Base-by-base conservation (phyloP, 805 yeast species). In the Zygosaccharomyces pseudorouxii region DNA sequence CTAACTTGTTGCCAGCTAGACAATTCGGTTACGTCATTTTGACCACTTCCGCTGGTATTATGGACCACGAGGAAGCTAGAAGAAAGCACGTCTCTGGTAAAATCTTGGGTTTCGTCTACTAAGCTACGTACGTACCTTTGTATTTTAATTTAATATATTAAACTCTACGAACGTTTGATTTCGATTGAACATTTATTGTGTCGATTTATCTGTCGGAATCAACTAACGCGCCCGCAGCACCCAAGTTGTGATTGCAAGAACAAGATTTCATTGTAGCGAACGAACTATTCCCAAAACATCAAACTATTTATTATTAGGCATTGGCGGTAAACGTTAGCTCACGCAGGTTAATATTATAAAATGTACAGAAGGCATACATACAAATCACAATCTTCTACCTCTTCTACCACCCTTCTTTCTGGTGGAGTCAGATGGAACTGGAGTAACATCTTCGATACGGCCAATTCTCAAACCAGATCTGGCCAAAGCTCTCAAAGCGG, bases 381-480 rank as follows among this genome's bases (percentile, higher is more conserved):
- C 31, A 28, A 29, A 29, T 78, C 77, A 88, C 79, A 90, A 86
- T 87, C 99, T 89, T 86, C 99, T 92, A 92, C 99, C 99, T 85
- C 99, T 90, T 84, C 99, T 93, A 88, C 99, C 99, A 89, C 99
- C 99, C 95, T 93, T 95, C 89, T 92, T 88, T 86, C 99, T 93
- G 77, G 99, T 95, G 71, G 98, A 90, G 79, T 93, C 99, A 67
- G 99, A 93, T 77, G 99, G 99, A 70, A 93, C 90, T 77, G 99
- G 99, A 67, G 99, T 93, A 66, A 93, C 99, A 77, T 93, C 99
- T 83, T 95, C 99, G 69, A 93, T 93, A 80, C 99, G 89, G 71
- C 99, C 99, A 65, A 93, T 93, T 85, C 96, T 90, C 78, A 93
- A 82, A 76, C 99, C 99, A 64, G 98, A 89, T 85, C 99, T 90